Evolutionary conservation across 2,329 filamentous ascomycete genomes (phyloP).

Genomic region (Talaromyces islandicus): DNA sequence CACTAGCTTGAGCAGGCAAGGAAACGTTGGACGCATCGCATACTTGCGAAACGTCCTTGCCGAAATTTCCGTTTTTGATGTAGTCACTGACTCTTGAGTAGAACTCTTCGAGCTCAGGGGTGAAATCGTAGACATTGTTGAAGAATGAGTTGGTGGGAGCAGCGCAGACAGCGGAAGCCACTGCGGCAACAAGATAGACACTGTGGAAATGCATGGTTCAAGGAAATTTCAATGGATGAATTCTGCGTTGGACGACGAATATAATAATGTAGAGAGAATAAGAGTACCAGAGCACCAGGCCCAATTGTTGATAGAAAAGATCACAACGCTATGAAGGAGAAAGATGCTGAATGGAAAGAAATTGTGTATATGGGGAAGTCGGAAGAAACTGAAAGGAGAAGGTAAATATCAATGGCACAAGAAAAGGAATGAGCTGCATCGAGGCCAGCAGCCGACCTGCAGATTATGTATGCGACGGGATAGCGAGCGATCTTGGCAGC

Average conservation of each 20-base stretch:
- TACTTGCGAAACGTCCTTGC: constrained; percentile 15
- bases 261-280: background rate
- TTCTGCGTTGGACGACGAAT: background rate
- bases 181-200: constrained; percentile 16
- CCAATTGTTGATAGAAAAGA: background rate
- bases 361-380: background rate
- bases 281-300: constrained; percentile 1
- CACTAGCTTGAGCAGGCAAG: constrained; percentile 46
- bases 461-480: background rate
- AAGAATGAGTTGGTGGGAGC: constrained; percentile 26
- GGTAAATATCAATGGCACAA: background rate
- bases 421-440: background rate
- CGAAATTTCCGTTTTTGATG: constrained; percentile 22
- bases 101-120: constrained; percentile 34
- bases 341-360: constrained; percentile 8
- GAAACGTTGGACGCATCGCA: constrained; percentile 30
- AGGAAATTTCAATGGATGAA: background rate
- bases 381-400: background rate
- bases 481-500: background rate
- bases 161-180: constrained; percentile 27
- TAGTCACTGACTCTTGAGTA: constrained; percentile 34
- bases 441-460: background rate
- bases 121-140: constrained; percentile 30
- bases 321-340: background rate
- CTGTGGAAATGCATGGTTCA: constrained; percentile 5